These are phyloP conservation scores for Hypsizygus marmoreus DNA, from an alignment of 768 basidiomycete genomes.

Conservation along the genomic window DNA sequence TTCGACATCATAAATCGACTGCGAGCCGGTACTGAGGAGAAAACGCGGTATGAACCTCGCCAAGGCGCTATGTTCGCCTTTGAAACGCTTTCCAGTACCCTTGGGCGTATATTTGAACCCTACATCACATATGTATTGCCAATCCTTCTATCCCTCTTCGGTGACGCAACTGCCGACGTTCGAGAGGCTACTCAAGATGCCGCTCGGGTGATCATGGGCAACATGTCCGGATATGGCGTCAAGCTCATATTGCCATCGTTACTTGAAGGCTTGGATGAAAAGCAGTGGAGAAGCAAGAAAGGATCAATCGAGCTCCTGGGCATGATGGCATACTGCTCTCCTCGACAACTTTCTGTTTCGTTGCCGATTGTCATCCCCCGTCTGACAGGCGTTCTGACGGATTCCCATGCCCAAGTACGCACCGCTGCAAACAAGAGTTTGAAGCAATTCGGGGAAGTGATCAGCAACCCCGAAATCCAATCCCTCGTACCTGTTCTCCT, in stretches of 20 bases:
- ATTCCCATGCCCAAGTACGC: constrained; percentile 96
- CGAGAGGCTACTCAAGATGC: constrained; percentile 94
- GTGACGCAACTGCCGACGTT: constrained; percentile 84
- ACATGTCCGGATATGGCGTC: constrained; percentile 92
- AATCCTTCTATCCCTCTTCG: constrained; percentile 80
- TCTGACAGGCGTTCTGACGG: constrained; percentile 92
- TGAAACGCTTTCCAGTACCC: constrained; percentile 83
- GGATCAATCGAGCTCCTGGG: constrained; percentile 96
- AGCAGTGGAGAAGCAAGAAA: constrained; percentile 97
- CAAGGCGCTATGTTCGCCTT: constrained; percentile 96
- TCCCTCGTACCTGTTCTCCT: constrained; percentile 85
- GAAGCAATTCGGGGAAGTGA: constrained; percentile 98
- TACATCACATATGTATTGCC: constrained; percentile 86
- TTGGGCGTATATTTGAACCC: constrained; percentile 92
- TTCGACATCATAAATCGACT: constrained; percentile 77
- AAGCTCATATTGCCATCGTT: constrained; percentile 92
- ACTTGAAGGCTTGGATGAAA: constrained; percentile 91
- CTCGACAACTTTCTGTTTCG: constrained; percentile 90
- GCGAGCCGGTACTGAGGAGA: constrained; percentile 80
- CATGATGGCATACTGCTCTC: constrained; percentile 99
- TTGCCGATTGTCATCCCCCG: constrained; percentile 95
- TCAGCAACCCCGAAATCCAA: constrained; percentile 96
- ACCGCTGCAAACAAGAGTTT: constrained; percentile 91
- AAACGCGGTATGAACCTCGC: constrained; percentile 81
- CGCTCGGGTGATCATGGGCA: constrained; percentile 91